These are phyloP conservation scores for Durio zibethinus DNA, from an alignment of 345 rosid genomes.

Conservation along the genomic window DNA sequence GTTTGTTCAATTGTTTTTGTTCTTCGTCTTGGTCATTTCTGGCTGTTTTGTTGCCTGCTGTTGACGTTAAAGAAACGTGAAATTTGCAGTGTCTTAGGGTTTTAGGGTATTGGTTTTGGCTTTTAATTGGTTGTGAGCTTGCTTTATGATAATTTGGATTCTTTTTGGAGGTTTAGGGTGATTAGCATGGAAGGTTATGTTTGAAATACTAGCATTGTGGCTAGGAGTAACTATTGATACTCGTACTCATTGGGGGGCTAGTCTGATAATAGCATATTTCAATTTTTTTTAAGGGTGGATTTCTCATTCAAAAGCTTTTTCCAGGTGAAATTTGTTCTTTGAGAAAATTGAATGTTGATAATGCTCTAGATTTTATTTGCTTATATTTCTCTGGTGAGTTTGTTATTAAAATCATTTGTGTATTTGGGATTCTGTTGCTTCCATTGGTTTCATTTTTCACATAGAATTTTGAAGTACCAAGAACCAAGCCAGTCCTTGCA, in stretches of 20 bases:
- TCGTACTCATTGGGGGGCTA: not conserved
- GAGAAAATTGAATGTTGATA: not conserved
- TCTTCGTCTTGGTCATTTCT: not conserved
- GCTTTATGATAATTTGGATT: not conserved
- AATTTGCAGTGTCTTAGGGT: not conserved
- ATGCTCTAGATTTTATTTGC: not conserved
- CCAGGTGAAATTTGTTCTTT: not conserved
- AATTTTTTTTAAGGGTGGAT: not conserved
- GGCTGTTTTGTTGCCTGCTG: not conserved
- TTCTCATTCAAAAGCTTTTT: not conserved
- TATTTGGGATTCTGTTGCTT: not conserved
- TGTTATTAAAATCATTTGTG: not conserved
- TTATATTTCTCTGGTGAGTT: not conserved
- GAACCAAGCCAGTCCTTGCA: not conserved
- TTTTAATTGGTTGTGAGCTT: not conserved
- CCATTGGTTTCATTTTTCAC: not conserved
- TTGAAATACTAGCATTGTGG: not conserved
- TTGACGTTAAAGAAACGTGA: not conserved
- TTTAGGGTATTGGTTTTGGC: not conserved
- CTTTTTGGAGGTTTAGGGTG: not conserved
- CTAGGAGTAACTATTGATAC: not conserved
- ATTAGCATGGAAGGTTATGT: not conserved
- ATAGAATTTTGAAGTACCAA: not conserved
- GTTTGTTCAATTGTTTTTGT: not conserved
- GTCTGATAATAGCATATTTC: not conserved